phyloP scores from a whole-genome alignment of 495 filamentous ascomycete genomes.

The Poronia punctata region DNA sequence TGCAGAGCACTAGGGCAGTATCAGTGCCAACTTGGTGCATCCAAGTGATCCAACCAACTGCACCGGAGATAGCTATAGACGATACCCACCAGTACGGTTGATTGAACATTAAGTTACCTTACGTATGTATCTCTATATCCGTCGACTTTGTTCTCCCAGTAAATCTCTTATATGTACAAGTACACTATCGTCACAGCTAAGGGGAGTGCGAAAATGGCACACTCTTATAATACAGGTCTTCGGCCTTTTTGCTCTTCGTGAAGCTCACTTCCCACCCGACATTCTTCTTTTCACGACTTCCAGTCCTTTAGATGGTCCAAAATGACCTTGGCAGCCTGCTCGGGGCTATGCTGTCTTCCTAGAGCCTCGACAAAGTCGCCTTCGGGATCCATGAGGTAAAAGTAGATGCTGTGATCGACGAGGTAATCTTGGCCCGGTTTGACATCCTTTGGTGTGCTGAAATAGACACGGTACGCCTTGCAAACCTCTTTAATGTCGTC shows the following conservation, averaged over 20 bases:
- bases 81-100: too few species aligned
- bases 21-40: too few species aligned
- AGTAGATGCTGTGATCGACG: slow-evolving; percentile 98
- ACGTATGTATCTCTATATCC: slow-evolving; percentile 3
- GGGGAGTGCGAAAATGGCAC: slow-evolving; percentile 6
- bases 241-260: too few species aligned
- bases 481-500: slow-evolving; percentile 86
- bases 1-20: too few species aligned
- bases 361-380: slow-evolving; percentile 97
- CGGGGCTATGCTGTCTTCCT: slow-evolving; percentile 85
- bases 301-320: slow-evolving; percentile 86
- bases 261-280: slow-evolving; percentile 1
- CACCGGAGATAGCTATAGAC: too few species aligned
- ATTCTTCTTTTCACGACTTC: slow-evolving; percentile 41
- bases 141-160: too few species aligned
- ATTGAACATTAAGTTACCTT: too few species aligned
- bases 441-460: slow-evolving; percentile 81
- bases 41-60: too few species aligned
- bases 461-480: slow-evolving; percentile 94
- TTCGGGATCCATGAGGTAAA: slow-evolving; percentile 98
- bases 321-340: slow-evolving; percentile 78
- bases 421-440: slow-evolving; percentile 93
- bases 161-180: too few species aligned
- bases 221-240: slow-evolving; percentile 9
- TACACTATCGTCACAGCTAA: slow-evolving; percentile 9